Base-by-base conservation (phyloP, 2,329 filamentous ascomycete genomes). In the Cyphellophora europaea region DNA sequence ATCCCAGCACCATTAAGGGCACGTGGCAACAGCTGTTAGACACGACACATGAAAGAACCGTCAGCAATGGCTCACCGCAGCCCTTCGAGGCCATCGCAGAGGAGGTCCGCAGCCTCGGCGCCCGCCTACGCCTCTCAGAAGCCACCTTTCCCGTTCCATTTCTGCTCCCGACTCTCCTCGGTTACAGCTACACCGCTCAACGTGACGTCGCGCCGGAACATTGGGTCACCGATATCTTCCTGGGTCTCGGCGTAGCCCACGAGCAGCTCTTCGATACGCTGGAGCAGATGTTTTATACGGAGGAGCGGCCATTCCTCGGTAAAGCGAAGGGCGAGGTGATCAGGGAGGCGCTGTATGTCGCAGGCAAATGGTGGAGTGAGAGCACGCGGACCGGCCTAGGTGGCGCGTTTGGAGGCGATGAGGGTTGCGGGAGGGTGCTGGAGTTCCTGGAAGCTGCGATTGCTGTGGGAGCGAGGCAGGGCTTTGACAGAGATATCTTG, bases 11-110 rank as follows among this genome's bases (percentile, higher is more conserved):
- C 43, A 91, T 98, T 50, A 72, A 74, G 36, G 71, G 79, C 27
- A 93, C 86, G 3, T 98, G 91, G 91, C 71, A 78, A 52, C 79
- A 80, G 49, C 69, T 95, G 13, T 77, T 98, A 42, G 72, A 83
- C 39, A 72, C 79, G 44, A 76, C 78, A 5, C 82, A 89, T 52
- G 63, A 60, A 35, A 63, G 67, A 39, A 73, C 70, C 12, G 57
- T 65, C 2, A 58, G 63, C 13, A 54, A 51, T 18, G 58, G 53
- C 14, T 50, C 58, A 23, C 54, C 63, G 3, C 53, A 58, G 31
- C 66, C 66, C 3, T 69, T 65, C 37, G 66, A 70, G 52, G 63
- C 62, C 11, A 58, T 70, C 5, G 58, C 61, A 37, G 63, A 73
- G 33, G 68, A 69, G 40, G 63, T 77, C n/a, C 68, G 72, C 42